Evolutionary conservation across 2,329 filamentous ascomycete species (phyloP).

Genomic region (Venturia oleaginea): DNA sequence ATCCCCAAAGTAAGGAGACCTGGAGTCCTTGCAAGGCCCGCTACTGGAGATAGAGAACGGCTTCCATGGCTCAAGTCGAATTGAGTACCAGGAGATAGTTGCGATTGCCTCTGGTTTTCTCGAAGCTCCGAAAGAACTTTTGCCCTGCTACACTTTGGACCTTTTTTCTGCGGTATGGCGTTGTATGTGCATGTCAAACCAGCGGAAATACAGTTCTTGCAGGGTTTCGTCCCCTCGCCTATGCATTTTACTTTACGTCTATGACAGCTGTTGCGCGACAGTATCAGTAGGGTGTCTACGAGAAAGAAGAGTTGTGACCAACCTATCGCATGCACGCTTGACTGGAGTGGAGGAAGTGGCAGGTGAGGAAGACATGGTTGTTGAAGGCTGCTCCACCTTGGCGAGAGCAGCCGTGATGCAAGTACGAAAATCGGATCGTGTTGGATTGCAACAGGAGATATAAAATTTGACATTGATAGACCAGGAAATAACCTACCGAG

Average conservation of each 20-base stretch:
- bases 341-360: conserved; percentile 25
- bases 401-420: conserved; percentile 1
- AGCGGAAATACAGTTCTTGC: conserved; percentile 52
- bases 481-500: not conserved
- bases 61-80: conserved; percentile 19
- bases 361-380: conserved; percentile 12
- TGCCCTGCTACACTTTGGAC: conserved; percentile 53
- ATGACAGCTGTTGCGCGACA: conserved; percentile 31
- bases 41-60: conserved; percentile 25
- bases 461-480: not conserved
- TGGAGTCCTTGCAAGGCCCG: conserved; percentile 37
- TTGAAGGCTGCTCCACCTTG: conserved; percentile 4
- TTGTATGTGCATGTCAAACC: conserved; percentile 55
- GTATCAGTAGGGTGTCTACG: not conserved
- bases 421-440: conserved; percentile 1
- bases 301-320: conserved; percentile 16
- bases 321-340: conserved; percentile 36
- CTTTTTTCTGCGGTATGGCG: conserved; percentile 55
- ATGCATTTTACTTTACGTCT: conserved; percentile 44
- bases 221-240: conserved; percentile 42
- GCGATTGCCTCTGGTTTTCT: conserved; percentile 39
- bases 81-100: conserved; percentile 33
- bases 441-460: not conserved
- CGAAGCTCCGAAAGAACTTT: conserved; percentile 55
- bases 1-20: conserved; percentile 42